Evolutionary conservation across 371 early-diverging fungal genomes (phyloP), one percentile per base, ranked within the genome.

Genomic region (Catenaria anguillulae): DNA sequence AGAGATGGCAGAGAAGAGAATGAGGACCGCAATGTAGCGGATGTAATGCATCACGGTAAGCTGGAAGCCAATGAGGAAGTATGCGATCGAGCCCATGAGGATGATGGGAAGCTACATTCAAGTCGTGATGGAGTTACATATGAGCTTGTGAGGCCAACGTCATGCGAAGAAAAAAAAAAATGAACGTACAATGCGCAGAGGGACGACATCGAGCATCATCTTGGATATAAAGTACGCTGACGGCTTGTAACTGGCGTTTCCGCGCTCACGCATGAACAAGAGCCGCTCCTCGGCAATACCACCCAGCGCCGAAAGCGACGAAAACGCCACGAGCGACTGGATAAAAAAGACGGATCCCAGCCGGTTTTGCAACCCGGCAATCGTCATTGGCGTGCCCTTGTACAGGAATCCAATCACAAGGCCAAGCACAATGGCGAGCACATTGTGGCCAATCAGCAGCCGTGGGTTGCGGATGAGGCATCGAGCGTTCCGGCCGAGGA

Each of bases 291-390:
- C 71, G 0, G 78, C 72, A 64, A 83, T 84, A 21, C 76, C 72
- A 17, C 73, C 70, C 56, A 82, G 65, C 4, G 79, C 77, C 2
- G 73, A 67, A 35, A 82, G 60, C 24, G 72, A 67, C 21, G 73
- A 65, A 56, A 71, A 67, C 12, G 77, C 68, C 37, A 74, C 66
- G 48, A 77, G 73, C 59, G 77, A 65, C 34, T 64, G 33, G 56
- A 78, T 62, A 64, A 84, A 83, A 68, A 85, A 85, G 58, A 83
- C 56, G 1, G 76, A 72, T 2, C 85, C 85, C 1, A 72, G 68
- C 33, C 75, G 72, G 66, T 86, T 80, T 70, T 84, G 80, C 55
- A 71, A 63, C 35, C 75, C 73, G 34, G 76, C 71, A 21, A 66
- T 36, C 48, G 60, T 63, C 55, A 60, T 61, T 29, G 67, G 37